A percentile compares a stretch with the other conserved stretches of the same genome.
phyloP scores from a whole-genome alignment of 2,329 filamentous ascomycete species.

The Colletotrichum tamarilloi region DNA sequence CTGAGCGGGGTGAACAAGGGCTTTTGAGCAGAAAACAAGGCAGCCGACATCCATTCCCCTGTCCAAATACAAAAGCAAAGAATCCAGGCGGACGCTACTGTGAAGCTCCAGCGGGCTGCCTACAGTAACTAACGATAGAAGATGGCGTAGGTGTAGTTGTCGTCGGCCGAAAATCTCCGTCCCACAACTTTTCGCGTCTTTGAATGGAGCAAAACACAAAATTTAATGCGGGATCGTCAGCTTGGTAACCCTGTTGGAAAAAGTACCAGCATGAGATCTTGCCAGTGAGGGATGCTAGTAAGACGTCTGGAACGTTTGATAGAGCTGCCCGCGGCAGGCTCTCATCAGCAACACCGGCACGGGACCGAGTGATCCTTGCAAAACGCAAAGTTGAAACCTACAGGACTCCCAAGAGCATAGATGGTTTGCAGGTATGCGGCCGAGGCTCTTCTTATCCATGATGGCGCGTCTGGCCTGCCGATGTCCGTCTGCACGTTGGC shows the following conservation, averaged over 20 bases:
- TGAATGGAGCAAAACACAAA: neutral
- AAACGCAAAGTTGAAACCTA: constrained; percentile 31
- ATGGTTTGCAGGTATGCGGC: constrained; percentile 15
- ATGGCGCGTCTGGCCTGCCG: neutral
- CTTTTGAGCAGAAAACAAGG: neutral
- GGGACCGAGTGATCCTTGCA: neutral
- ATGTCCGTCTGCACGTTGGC: neutral
- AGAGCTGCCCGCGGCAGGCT: neutral
- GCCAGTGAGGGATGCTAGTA: neutral
- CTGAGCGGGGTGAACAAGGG: neutral
- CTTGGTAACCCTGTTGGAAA: neutral
- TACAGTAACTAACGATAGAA: neutral
- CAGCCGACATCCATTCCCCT: neutral
- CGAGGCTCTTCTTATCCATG: constrained; percentile 10
- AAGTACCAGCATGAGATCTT: neutral
- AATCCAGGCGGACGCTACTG: neutral
- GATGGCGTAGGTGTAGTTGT: neutral
- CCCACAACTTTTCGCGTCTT: neutral
- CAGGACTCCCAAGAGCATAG: neutral
- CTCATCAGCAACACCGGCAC: neutral
- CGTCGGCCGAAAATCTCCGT: neutral
- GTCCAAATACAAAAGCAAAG: neutral
- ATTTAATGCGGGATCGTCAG: neutral
- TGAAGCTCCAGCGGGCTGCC: neutral
- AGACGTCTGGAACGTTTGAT: constrained; percentile 5